Base-by-base conservation (phyloP, 345 rosid genomes). In the Salix exigua region DNA sequence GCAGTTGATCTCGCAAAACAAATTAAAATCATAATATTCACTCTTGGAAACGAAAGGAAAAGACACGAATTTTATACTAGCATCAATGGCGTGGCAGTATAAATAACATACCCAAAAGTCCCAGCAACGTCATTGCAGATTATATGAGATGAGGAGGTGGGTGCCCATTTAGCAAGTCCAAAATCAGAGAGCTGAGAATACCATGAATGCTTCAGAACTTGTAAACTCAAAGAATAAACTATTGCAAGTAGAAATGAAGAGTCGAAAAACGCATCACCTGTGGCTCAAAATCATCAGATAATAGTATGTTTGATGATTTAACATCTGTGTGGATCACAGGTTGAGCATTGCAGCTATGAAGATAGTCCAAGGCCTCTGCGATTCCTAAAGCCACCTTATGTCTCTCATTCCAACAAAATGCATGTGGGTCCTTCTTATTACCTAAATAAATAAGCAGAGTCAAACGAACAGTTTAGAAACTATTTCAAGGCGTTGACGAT, bases 221-320 rank as follows among this genome's bases (percentile, higher is more conserved):
- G 11, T 21, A 10, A 38, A 0, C 3, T 60, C 35, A 1, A 50
- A 38, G 60, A 66, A 4, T 40, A 75, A 44, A 80, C 44, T 63
- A 17, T 33, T 30, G 42, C 7, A 66, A 35, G 46, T 42, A 51
- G 70, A 66, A 68, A 55, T 7, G 38, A 55, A 73, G 50, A 9
- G 26, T 21, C 23, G 9, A 70, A 74, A 31, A 35, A 16, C 53
- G 68, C 62, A 55, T 35, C 77, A 92, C 99, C 93, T 90, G 97
- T 48, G 99, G 97, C 88, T 91, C 97, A 81, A 96, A 96, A 91
- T 94, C 97, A 82, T 94, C 94, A 3, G 90, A 93, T 48, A 96
- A 79, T 53, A 96, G 94, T 81, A 96, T 83, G 77, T 96, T 96
- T 3, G 99, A 96, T 53, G 99, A 91, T 82, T 96, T 96, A 77